These are phyloP conservation scores for Podosphaera fusca DNA, from an alignment of 2,329 filamentous ascomycete genomes.

Conservation along the genomic window DNA sequence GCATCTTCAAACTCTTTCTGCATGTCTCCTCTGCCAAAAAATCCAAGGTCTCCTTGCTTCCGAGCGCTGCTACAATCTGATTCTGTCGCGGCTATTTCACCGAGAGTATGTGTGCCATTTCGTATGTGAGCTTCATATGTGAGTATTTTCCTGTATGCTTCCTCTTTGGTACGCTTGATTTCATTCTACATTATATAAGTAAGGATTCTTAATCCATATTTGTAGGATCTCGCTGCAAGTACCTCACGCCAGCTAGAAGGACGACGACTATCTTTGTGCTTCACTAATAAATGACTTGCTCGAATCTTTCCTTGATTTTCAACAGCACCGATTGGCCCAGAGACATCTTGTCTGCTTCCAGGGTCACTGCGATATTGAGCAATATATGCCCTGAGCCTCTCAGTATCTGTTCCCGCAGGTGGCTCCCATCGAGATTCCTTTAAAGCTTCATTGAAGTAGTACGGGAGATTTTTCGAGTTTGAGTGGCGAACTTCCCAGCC, in stretches of 20 bases:
- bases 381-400: conserved; percentile 89
- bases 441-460: conserved; percentile 82
- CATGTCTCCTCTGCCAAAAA: conserved; percentile 90
- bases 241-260: conserved; percentile 82
- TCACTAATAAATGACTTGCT: conserved; percentile 77
- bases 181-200: conserved; percentile 26
- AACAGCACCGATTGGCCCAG: conserved; percentile 12
- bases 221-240: conserved; percentile 7
- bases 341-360: conserved; percentile 19
- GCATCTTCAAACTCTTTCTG: conserved; percentile 97
- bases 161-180: conserved; percentile 72
- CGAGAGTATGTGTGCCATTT: conserved; percentile 42
- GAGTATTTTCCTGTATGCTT: conserved; percentile 57
- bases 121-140: conserved; percentile 56
- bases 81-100: conserved; percentile 68
- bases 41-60: conserved; percentile 84
- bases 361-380: conserved; percentile 54
- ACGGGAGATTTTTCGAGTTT: conserved; percentile 94
- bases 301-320: conserved; percentile 64
- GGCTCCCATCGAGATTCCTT: conserved; percentile 93
- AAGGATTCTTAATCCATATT: not conserved
- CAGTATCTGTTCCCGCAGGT: conserved; percentile 64
- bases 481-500: conserved; percentile 94
- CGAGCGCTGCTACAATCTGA: conserved; percentile 90
- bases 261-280: conserved; percentile 71